Evolutionary conservation across 768 basidiomycete species (phyloP).

Genomic region (Pisolithus sp.): DNA sequence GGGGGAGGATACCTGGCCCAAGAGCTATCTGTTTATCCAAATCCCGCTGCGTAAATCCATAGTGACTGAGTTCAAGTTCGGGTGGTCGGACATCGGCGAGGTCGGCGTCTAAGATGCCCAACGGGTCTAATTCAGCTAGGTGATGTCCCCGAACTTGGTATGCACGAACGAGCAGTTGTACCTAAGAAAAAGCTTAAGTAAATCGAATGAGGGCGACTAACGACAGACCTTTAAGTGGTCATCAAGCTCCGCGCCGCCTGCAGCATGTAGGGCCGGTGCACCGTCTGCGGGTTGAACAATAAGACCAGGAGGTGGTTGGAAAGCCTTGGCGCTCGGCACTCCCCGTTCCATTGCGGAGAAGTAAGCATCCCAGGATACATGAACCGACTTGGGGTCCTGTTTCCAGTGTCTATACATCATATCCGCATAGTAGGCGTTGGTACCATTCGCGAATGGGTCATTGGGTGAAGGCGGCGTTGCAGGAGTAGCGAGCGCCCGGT

Average conservation of each 20-base stretch:
- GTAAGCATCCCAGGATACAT: constrained; percentile 91
- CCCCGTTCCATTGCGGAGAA: constrained; percentile 92
- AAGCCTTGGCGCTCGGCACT: constrained; percentile 70
- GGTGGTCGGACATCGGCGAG: constrained; percentile 72
- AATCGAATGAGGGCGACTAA: background rate
- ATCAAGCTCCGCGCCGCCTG: constrained; percentile 72
- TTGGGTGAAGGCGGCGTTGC: constrained; percentile 61
- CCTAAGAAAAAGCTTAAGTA: constrained; percentile 39
- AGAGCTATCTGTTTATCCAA: constrained; percentile 92
- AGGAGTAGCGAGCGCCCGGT: constrained; percentile 41
- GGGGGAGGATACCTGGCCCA: constrained; percentile 92
- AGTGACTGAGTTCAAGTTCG: constrained; percentile 89
- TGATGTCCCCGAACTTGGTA: constrained; percentile 99
- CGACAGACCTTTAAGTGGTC: constrained; percentile 84
- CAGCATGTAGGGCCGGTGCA: constrained; percentile 65
- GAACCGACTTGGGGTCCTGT: constrained; percentile 86
- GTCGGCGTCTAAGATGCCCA: constrained; percentile 89
- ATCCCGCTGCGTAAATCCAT: constrained; percentile 92
- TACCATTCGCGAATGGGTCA: constrained; percentile 88
- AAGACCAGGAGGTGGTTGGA: constrained; percentile 73
- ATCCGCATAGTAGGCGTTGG: constrained; percentile 91
- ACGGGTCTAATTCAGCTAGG: constrained; percentile 90
- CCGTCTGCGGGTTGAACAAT: constrained; percentile 72
- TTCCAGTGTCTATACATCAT: constrained; percentile 95
- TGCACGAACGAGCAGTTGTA: constrained; percentile 94